Percentiles rank a stretch among this genome's conserved stretches.
Evolutionary conservation across 257 asterid genomes (phyloP).

Genomic region (Jaltomata sinuosa): DNA sequence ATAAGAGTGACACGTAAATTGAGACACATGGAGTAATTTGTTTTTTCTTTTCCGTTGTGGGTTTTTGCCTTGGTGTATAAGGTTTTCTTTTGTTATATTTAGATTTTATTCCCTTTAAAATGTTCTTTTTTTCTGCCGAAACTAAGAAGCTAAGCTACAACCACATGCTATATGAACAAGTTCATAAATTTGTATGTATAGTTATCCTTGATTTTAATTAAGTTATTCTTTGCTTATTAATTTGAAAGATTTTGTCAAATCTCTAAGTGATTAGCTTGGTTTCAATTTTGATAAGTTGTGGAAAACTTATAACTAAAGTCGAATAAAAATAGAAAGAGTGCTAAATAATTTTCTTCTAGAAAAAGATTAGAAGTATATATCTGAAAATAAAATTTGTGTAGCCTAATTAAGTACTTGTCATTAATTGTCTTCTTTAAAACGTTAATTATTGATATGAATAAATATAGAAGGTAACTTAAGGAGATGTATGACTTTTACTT

Average conservation of each 20-base stretch:
- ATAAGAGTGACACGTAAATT: too few relatives aligned
- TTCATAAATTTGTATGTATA: not conserved
- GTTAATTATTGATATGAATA: not conserved
- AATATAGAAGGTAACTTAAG: not conserved
- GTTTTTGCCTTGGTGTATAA: not conserved
- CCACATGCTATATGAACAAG: not conserved
- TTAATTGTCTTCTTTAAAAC: not conserved
- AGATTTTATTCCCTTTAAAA: not conserved
- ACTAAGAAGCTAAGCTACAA: not conserved
- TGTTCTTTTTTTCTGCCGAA: not conserved
- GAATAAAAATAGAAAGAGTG: not conserved
- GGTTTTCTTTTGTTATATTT: not conserved
- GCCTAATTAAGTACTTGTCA: not conserved
- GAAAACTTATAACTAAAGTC: not conserved
- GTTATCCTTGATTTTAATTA: not conserved
- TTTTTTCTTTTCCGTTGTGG: not conserved
- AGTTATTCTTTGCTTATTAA: not conserved
- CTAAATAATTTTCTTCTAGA: not conserved
- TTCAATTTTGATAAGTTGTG: not conserved
- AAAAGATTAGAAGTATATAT: not conserved
- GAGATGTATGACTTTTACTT: not conserved
- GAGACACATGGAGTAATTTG: too few relatives aligned
- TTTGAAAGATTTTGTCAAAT: not conserved
- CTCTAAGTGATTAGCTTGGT: not conserved
- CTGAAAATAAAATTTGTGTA: not conserved